These are phyloP conservation scores for Claviceps quebecensis DNA, from an alignment of 2,329 filamentous ascomycete species.

Conservation along the genomic window DNA sequence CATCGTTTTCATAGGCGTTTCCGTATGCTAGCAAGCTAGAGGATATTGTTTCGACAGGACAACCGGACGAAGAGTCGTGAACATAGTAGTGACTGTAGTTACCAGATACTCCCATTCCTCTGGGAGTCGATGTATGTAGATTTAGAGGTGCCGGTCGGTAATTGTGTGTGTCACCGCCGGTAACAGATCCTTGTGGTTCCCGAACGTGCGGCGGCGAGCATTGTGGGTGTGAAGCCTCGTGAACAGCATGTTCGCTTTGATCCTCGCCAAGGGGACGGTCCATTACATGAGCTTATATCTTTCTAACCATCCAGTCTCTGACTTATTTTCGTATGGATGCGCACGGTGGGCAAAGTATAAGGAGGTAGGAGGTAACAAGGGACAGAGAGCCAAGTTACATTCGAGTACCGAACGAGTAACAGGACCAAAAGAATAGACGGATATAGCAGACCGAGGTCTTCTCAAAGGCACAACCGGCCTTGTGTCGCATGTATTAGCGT, in stretches of 20 bases:
- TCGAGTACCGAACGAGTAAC: no score
- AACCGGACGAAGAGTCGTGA: conserved; percentile 36
- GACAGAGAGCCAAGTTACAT: not conserved
- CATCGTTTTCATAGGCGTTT: conserved; percentile 50
- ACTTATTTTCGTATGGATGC: not conserved
- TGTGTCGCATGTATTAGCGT: conserved; percentile 11
- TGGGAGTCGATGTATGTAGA: conserved; percentile 31
- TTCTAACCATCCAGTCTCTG: conserved; percentile 23
- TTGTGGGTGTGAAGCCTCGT: conserved; percentile 42
- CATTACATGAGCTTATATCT: conserved; percentile 47
- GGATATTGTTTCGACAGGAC: conserved; percentile 43
- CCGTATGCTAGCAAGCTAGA: conserved; percentile 42
- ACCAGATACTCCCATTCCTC: conserved; percentile 41
- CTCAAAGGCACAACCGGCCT: conserved; percentile 39
- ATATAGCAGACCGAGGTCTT: conserved; percentile 18
- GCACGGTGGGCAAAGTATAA: not conserved
- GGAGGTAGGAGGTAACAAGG: not conserved
- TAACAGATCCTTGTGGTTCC: conserved; percentile 27
- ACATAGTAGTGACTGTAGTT: conserved; percentile 44
- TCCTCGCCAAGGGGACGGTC: conserved; percentile 63
- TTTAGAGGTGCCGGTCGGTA: conserved; percentile 37
- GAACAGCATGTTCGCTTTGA: conserved; percentile 58
- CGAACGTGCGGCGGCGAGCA: conserved; percentile 36
- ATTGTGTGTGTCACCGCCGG: conserved; percentile 22
- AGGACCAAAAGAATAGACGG: no score